Evolutionary conservation across 176 grass and related monocot species (phyloP).

Genomic region (Hordeum marinum): DNA sequence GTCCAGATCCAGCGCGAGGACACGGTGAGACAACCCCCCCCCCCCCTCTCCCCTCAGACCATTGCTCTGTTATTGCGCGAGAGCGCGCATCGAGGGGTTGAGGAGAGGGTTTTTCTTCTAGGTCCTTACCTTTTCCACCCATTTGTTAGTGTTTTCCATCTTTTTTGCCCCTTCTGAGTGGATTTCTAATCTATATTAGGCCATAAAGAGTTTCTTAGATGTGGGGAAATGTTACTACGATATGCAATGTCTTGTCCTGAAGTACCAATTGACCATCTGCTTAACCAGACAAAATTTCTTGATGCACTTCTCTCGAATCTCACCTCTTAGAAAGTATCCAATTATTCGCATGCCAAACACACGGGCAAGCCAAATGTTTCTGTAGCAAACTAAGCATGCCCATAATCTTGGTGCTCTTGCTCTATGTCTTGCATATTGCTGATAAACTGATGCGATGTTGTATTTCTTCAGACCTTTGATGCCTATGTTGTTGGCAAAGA

Average conservation of each 20-base stretch:
- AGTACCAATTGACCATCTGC: background rate
- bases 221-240: background rate
- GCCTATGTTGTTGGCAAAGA: conserved; percentile 90
- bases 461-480: conserved; percentile 68
- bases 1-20: conserved; percentile 84
- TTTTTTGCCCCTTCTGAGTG: background rate
- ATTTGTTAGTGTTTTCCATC: background rate
- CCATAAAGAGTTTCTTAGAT: no score
- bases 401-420: background rate
- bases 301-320: background rate
- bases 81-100: background rate
- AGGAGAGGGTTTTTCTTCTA: background rate
- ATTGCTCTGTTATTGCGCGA: background rate
- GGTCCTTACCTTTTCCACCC: background rate
- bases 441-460: background rate
- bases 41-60: no score
- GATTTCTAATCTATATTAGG: no score
- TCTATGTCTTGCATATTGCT: background rate
- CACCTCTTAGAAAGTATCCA: background rate
- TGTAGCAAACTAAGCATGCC: background rate
- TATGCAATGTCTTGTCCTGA: background rate
- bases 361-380: background rate
- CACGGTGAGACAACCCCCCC: no score
- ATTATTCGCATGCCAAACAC: no score
- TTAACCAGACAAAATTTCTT: background rate